Evolutionary conservation across 2,329 filamentous ascomycete species (phyloP), one percentile per base, ranked within the genome.

Genomic region (Rhytidhysteron rufulum): DNA sequence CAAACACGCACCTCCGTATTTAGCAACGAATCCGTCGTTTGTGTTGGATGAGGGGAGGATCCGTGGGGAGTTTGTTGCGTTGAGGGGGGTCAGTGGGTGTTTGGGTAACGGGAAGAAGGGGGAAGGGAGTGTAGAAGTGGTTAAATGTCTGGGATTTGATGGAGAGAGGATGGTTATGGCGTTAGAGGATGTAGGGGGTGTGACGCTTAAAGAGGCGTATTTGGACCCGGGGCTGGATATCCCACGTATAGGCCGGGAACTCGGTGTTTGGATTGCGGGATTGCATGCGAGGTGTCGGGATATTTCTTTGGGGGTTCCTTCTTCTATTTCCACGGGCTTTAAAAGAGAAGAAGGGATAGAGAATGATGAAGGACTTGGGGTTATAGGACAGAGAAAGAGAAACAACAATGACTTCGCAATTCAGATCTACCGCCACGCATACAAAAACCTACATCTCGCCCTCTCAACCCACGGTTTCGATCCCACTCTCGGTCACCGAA

Each of bases 1-100:
- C 40, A 67, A 67, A 41, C 62, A 67, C 34, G 61, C 64, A 17
- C 57, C 58, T 4, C 52, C 54, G 6, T 60, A 58, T 20, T 45
- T 63, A 4, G 44, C 48, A 19, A 45, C 40, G 30, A 56, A 57
- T 33, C 44, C 40, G 2, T 29, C 27, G 22, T 58, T 65, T 22
- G 39, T 43, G 3, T 53, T 66, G 9, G 51, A 57, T 19, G 47
- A 49, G 1, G 39, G 30, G 4, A 55, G 63, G 21, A 65, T 67
- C 55, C 49, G 63, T 40, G 65, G 61, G 31, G 64, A 67, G 38
- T 54, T 52, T n/a, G 46, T 30, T 4, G 46, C 57, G 3, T 41
- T 67, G 3, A 11, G 43, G 11, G 34, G 45, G 6, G 33, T 65
- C 3, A 43, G 50, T 2, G 35, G 34, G 13, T 31, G 51, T 3